These are phyloP conservation scores for Yamadazyma atmosphaerica DNA, from an alignment of 1,139 yeast species.

Conservation along the genomic window DNA sequence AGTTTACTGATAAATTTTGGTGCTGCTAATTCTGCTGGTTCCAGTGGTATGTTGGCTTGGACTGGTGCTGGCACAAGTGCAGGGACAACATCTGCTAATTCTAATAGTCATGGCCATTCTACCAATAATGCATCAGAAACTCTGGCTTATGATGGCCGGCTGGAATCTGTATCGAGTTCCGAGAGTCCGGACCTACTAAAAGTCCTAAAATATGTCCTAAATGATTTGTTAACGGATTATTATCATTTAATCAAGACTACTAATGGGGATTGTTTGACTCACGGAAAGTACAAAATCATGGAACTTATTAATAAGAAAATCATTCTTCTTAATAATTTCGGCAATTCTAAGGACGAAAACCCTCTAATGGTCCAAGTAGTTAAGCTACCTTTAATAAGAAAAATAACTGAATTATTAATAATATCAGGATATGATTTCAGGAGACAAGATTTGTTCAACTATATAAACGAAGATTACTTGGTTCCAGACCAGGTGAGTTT, in stretches of 20 bases:
- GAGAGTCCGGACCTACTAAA: neutral
- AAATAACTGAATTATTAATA: conserved; percentile 31
- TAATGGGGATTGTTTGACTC: conserved; percentile 11
- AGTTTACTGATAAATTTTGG: neutral
- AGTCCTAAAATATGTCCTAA: conserved; percentile 14
- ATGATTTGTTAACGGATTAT: conserved; percentile 31
- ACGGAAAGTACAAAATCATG: conserved; percentile 23
- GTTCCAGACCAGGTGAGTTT: conserved; percentile 1
- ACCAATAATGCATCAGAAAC: neutral
- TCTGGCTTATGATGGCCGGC: neutral
- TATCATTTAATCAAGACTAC: conserved; percentile 23
- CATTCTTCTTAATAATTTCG: conserved; percentile 22
- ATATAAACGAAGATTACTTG: conserved; percentile 17
- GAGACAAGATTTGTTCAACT: conserved; percentile 27
- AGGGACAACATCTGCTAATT: neutral
- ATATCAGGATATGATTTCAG: conserved; percentile 37
- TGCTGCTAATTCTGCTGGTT: neutral
- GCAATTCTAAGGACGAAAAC: conserved; percentile 9
- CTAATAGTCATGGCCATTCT: neutral
- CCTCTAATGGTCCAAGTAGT: conserved; percentile 5
- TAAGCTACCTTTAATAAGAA: conserved; percentile 17
- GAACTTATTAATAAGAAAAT: conserved; percentile 42
- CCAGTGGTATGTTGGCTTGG: neutral
- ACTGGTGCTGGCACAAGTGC: neutral
- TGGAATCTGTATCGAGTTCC: too few species aligned